Evolutionary conservation across 768 basidiomycete genomes (phyloP).

Genomic region (Lentinula lateritia): DNA sequence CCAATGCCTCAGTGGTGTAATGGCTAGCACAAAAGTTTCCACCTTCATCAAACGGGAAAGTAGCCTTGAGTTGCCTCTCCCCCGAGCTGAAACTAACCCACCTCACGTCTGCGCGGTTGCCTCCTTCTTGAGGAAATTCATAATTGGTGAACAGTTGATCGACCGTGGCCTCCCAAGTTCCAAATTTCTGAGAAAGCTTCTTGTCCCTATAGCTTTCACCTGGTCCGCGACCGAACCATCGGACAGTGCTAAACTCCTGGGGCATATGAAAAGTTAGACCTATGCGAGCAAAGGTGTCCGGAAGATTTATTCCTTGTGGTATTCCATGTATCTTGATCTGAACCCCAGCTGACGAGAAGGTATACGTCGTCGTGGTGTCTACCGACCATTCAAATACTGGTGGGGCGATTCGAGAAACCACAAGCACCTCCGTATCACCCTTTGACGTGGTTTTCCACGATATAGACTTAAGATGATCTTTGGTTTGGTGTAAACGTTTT

Average conservation of each 20-base stretch:
- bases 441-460: not conserved
- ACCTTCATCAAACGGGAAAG: not conserved
- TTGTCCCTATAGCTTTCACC: constrained; percentile 9
- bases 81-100: constrained; percentile 6
- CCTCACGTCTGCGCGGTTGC: constrained; percentile 28
- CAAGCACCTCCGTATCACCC: not conserved
- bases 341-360: constrained; percentile 2
- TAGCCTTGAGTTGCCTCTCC: not conserved
- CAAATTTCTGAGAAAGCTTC: constrained; percentile 4
- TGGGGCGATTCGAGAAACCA: constrained; percentile 6
- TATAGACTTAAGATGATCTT: constrained; percentile 1
- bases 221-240: constrained; percentile 9
- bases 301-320: constrained; percentile 7
- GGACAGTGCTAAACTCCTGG: not conserved
- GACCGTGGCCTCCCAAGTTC: constrained; percentile 5
- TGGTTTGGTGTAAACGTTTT: constrained; percentile 6
- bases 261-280: constrained; percentile 7
- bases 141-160: constrained; percentile 25
- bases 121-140: constrained; percentile 30
- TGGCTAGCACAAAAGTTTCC: constrained; percentile 5
- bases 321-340: not conserved
- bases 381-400: constrained; percentile 10
- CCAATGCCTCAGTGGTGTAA: constrained; percentile 3
- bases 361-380: constrained; percentile 7
- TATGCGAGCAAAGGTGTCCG: constrained; percentile 3